Evolutionary conservation across 2,329 filamentous ascomycete species (phyloP), one percentile per base, ranked within the genome.

Genomic region (Ophiostoma triangulosporum): DNA sequence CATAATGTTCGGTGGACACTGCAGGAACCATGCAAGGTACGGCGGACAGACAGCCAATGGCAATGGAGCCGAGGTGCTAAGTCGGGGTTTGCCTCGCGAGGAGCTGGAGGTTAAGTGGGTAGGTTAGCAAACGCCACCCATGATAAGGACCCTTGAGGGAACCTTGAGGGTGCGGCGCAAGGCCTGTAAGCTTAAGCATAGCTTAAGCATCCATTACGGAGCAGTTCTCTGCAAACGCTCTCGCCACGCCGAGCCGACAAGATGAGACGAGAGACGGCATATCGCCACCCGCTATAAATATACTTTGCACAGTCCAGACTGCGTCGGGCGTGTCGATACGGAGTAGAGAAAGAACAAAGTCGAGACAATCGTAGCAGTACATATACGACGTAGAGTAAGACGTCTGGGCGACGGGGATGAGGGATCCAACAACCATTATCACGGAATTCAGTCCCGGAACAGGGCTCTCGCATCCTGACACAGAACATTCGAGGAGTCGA

Each of bases 391-490:
- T 31, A 31, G 29, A 31, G 29, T 6, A 11, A 31, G 29, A 31
- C 6, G 29, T 12, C 24, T 26, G 14, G 20, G 40, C 6, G 24
- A 29, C 43, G 29, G 43, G 26, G 29, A 46, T 46, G 29, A 17
- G 14, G 26, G 43, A 46, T 46, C 45, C 50, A 51, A 35, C 46
- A 46, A 46, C 54, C 54, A 54, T 56, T 58, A 53, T 55, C 52
- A 46, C 57, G 57, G 57, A 58, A 57, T 36, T 36, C 51, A 50
- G 45, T 52, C 57, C 57, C 57, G 57, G 57, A 53, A 38, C 57
- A 58, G 56, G 54, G 53, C 54, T 3, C 50, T 35, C 32, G n/a
- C n/a, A n/a, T n/a, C n/a, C n/a, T n/a, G n/a, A n/a, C n/a, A n/a
- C n/a, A n/a, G n/a, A n/a, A n/a, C n/a, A n/a, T n/a, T n/a, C 14